Conservation (phyloP, 306 rosid genomes). For the Ceratonia siliqua region DNA sequence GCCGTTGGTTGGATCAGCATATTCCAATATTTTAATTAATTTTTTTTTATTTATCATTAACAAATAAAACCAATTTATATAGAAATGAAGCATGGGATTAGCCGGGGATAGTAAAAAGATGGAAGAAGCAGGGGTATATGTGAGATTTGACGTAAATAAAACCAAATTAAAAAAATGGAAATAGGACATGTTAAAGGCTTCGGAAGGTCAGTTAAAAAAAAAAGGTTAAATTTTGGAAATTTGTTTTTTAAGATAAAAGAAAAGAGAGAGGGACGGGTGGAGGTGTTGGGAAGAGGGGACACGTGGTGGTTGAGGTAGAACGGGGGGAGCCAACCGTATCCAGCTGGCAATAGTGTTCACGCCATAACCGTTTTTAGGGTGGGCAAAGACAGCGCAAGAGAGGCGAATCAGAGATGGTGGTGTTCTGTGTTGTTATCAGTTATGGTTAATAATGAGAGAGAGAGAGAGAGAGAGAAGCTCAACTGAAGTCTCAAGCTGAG, state of each 20-base stretch:
- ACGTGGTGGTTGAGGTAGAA: constrained; percentile 39
- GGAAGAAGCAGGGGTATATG: neutral
- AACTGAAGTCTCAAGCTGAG: too few relatives aligned
- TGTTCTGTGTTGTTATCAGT: neutral
- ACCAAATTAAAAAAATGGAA: neutral
- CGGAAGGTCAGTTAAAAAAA: too few relatives aligned
- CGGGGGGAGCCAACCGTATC: constrained; percentile 22
- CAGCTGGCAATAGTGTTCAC: constrained; percentile 53
- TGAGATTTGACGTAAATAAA: neutral
- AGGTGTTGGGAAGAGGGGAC: constrained; percentile 40
- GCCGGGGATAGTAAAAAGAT: too few relatives aligned
- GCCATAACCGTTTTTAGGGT: constrained; percentile 40
- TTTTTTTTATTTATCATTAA: neutral
- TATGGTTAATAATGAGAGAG: neutral
- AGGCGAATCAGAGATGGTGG: too few relatives aligned
- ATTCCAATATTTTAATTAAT: neutral
- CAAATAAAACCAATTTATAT: too few relatives aligned
- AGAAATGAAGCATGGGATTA: too few relatives aligned
- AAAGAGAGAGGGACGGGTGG: constrained; percentile 5
- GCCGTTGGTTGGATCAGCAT: neutral
- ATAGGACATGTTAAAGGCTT: neutral
- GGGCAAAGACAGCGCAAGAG: neutral
- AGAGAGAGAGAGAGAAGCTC: neutral
- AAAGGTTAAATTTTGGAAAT: too few relatives aligned
- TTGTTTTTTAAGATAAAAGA: neutral